These are phyloP conservation scores for Volvox africanus DNA, from an alignment of 139 green algal genomes.

Conservation along the genomic window DNA sequence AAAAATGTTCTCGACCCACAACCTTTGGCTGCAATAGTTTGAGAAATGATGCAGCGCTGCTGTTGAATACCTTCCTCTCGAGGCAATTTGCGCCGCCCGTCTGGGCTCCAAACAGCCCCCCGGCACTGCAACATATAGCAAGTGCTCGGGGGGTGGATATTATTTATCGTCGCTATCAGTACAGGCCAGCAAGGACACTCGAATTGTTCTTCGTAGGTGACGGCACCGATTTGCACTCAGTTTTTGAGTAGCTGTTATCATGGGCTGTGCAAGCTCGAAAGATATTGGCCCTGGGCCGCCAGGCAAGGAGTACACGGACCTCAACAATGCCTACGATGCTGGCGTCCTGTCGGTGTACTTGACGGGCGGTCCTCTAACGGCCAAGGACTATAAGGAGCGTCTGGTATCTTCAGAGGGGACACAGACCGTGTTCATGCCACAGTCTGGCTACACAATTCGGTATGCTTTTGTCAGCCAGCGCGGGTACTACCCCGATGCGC, in stretches of 20 bases:
- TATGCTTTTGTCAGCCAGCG: conserved; percentile 89
- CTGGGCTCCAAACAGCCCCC: neutral
- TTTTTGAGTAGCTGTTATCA: neutral
- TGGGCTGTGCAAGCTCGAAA: conserved; percentile 36
- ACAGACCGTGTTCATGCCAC: conserved; percentile 63
- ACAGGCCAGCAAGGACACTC: neutral
- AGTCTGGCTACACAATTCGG: conserved; percentile 65
- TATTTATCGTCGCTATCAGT: neutral
- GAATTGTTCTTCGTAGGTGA: no score
- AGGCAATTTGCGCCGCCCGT: neutral
- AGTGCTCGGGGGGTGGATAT: conserved; percentile 22
- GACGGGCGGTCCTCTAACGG: conserved; percentile 67
- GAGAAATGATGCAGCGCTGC: neutral
- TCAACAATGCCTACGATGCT: conserved; percentile 43
- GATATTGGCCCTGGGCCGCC: conserved; percentile 18
- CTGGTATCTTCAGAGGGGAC: conserved; percentile 64
- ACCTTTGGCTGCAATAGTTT: neutral
- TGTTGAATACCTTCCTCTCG: neutral
- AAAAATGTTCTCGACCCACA: no score
- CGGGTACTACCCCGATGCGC: conserved; percentile 92
- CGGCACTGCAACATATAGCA: neutral
- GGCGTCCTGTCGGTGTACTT: conserved; percentile 41
- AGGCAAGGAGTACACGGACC: conserved; percentile 42
- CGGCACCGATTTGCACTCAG: no score
- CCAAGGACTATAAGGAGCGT: conserved; percentile 72